Conservation (phyloP, 2,329 filamentous ascomycete species). For the Kalmusia sp. region DNA sequence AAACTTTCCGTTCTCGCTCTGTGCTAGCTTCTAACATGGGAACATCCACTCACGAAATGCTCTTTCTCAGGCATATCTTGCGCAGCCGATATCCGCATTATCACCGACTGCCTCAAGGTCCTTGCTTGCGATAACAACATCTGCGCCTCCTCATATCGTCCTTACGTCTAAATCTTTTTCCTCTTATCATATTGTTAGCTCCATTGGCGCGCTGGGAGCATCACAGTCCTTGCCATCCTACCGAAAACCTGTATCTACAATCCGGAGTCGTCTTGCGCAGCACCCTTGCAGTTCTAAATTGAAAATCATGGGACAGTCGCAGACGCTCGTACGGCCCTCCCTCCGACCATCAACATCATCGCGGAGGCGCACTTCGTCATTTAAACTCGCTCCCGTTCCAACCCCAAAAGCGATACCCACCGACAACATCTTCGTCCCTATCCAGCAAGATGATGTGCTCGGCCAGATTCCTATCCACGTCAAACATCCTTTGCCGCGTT, state of each 20-base stretch:
- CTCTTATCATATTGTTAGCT: background rate
- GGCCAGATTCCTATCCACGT: conserved; percentile 47
- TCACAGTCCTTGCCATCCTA: background rate
- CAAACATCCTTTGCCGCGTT: conserved; percentile 51
- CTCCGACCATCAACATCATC: background rate
- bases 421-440: conserved; percentile 51
- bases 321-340: background rate
- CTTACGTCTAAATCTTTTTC: background rate
- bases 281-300: background rate
- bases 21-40: background rate
- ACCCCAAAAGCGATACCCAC: conserved; percentile 17
- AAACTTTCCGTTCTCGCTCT: background rate
- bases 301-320: background rate
- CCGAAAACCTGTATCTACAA: background rate
- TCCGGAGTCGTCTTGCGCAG: background rate
- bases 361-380: background rate
- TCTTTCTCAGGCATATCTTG: background rate
- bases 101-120: background rate
- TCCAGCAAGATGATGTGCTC: conserved; percentile 50
- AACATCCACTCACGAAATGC: background rate
- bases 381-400: background rate
- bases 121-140: background rate
- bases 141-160: background rate
- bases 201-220: background rate
- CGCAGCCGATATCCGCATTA: background rate